These are phyloP conservation scores for Diplocarpon rosae DNA, from an alignment of 2,329 filamentous ascomycete species.

Conservation along the genomic window DNA sequence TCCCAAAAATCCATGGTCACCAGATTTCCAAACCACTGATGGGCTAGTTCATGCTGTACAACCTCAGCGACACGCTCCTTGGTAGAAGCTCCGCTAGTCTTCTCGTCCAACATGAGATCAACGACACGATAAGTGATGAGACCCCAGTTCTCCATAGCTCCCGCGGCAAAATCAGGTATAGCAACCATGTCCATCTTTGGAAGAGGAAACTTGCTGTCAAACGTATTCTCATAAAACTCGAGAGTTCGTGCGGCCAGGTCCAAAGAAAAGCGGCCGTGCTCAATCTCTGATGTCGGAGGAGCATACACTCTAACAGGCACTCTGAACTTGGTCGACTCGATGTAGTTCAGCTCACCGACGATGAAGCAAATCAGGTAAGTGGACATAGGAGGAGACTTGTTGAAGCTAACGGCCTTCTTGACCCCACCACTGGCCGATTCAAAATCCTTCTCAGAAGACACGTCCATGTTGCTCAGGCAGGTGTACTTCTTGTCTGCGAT, in stretches of 20 bases:
- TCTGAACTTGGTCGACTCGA: conserved; percentile 85
- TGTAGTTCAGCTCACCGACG: conserved; percentile 85
- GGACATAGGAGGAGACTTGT: conserved; percentile 86
- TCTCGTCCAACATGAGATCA: conserved; percentile 82
- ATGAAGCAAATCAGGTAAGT: conserved; percentile 93
- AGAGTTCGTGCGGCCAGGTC: conserved; percentile 83
- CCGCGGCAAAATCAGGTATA: conserved; percentile 89
- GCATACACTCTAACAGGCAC: conserved; percentile 91
- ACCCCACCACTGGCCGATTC: conserved; percentile 49
- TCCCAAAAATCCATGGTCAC: conserved; percentile 99
- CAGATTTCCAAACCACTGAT: conserved; percentile 97
- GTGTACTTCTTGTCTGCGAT: conserved; percentile 84
- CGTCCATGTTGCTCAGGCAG: conserved; percentile 95
- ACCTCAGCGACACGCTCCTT: conserved; percentile 93
- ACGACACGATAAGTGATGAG: conserved; percentile 91
- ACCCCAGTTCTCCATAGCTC: conserved; percentile 98
- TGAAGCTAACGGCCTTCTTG: conserved; percentile 85
- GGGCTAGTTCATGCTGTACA: conserved; percentile 91
- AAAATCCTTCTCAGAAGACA: conserved; percentile 66
- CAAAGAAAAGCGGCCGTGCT: conserved; percentile 82
- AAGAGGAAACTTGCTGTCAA: conserved; percentile 74
- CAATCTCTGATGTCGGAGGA: conserved; percentile 78
- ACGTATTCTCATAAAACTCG: conserved; percentile 91
- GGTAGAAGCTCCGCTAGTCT: conserved; percentile 74
- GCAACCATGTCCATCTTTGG: conserved; percentile 97